A percentile compares a stretch with the other conserved stretches of the same genome.
Conservation (phyloP, 306 rosid species). For the Fragaria ananassa region DNA sequence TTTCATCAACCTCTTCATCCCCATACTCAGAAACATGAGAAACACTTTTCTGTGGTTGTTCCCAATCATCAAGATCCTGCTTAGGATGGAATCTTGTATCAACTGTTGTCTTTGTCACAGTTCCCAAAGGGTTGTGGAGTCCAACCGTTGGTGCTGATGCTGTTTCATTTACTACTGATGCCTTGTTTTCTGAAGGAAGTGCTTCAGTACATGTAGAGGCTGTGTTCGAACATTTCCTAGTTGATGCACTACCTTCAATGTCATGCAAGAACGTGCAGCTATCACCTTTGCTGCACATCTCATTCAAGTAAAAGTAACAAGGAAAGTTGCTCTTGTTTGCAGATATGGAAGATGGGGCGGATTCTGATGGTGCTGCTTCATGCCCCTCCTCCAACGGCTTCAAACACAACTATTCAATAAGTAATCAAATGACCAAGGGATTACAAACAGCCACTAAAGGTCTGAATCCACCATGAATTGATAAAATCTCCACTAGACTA, state of each 20-base stretch:
- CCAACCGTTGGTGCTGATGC: constrained; percentile 29
- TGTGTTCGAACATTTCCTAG: constrained; percentile 45
- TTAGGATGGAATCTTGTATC: constrained; percentile 31
- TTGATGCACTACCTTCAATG: constrained; percentile 28
- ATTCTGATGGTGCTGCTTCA: constrained; percentile 51
- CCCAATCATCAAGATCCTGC: constrained; percentile 24
- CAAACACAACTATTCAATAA: constrained; percentile 18
- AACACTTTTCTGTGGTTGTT: constrained; percentile 25
- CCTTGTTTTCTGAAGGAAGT: constrained; percentile 38
- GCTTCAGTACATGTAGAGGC: constrained; percentile 36
- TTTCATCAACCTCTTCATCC: constrained; percentile 38
- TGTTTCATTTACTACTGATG: constrained; percentile 33
- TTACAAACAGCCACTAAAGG: not conserved
- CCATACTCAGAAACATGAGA: constrained; percentile 35
- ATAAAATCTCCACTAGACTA: not conserved
- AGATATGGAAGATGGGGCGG: constrained; percentile 45
- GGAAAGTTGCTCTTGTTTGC: constrained; percentile 61
- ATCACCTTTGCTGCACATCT: constrained; percentile 81
- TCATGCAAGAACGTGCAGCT: constrained; percentile 69
- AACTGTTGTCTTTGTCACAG: constrained; percentile 25
- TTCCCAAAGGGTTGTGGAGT: constrained; percentile 29
- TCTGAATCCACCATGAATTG: not conserved
- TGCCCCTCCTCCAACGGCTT: constrained; percentile 84
- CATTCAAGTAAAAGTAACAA: constrained; percentile 70
- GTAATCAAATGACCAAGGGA: constrained; percentile 18